These are phyloP conservation scores for Thelephora terrestris DNA, from an alignment of 1,284 basidiomycete species.

Conservation along the genomic window DNA sequence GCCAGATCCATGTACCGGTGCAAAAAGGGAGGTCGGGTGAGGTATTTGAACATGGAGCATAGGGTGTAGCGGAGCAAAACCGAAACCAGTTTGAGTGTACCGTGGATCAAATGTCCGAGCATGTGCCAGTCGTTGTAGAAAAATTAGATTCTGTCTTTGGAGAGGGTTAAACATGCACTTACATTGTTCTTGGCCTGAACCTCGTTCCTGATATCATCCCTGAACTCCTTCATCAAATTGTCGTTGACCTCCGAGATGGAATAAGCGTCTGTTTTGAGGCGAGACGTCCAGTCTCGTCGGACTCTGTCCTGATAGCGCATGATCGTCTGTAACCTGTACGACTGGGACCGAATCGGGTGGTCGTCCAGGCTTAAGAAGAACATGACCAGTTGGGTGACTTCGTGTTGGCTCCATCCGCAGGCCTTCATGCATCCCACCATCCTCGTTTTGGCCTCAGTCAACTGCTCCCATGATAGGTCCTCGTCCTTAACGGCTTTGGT, in stretches of 20 bases:
- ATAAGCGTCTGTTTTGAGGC: too few relatives aligned
- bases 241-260: neutral
- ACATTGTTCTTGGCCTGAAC: neutral
- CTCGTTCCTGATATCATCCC: neutral
- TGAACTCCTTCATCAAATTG: neutral
- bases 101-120: too few relatives aligned
- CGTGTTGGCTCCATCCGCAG: neutral
- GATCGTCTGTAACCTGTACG: neutral
- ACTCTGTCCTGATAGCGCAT: neutral
- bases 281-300: neutral
- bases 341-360: neutral
- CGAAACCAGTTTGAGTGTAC: too few relatives aligned
- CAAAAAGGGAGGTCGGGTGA: too few relatives aligned
- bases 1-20: too few relatives aligned
- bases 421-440: neutral
- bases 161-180: too few relatives aligned
- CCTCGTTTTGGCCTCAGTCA: neutral
- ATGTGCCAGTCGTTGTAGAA: too few relatives aligned
- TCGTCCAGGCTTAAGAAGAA: neutral
- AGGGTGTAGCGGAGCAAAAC: too few relatives aligned
- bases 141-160: too few relatives aligned
- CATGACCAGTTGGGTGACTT: neutral
- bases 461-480: neutral
- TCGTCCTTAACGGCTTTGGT: neutral
- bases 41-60: too few relatives aligned